Evolutionary conservation across 441 rosid species (phyloP).

Genomic region (Populus hybrid): DNA sequence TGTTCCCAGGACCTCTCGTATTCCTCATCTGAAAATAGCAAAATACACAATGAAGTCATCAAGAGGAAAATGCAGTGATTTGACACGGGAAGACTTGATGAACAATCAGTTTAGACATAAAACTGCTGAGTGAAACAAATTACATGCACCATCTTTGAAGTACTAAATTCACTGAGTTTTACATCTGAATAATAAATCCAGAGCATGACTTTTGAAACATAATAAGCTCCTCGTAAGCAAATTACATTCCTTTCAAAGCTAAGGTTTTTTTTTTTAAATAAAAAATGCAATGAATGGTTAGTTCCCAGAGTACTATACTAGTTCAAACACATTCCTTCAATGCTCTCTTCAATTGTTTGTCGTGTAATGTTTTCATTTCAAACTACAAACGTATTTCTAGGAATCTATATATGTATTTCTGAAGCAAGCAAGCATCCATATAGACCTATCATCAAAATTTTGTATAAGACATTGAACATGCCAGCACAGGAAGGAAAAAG

Average conservation of each 20-base stretch:
- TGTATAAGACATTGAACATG: neutral
- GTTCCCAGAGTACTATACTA: neutral
- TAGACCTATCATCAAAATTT: neutral
- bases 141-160: neutral
- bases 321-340: neutral
- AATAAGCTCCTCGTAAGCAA: neutral
- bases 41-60: neutral
- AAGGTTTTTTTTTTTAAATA: too few species aligned
- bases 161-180: neutral
- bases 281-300: too few species aligned
- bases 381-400: too few species aligned
- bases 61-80: neutral
- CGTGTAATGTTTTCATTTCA: too few species aligned
- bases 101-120: neutral
- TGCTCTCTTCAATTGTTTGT: too few species aligned
- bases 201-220: neutral
- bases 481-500: conserved; percentile 6
- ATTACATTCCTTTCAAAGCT: neutral
- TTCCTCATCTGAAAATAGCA: conserved; percentile 61
- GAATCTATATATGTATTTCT: too few species aligned
- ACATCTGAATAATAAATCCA: too few species aligned
- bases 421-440: neutral
- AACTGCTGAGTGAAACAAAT: neutral
- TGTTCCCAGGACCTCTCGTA: conserved; percentile 94
- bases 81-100: neutral